Evolutionary conservation across 805 yeast genomes (phyloP).

Genomic region (Candida gorgasii): DNA sequence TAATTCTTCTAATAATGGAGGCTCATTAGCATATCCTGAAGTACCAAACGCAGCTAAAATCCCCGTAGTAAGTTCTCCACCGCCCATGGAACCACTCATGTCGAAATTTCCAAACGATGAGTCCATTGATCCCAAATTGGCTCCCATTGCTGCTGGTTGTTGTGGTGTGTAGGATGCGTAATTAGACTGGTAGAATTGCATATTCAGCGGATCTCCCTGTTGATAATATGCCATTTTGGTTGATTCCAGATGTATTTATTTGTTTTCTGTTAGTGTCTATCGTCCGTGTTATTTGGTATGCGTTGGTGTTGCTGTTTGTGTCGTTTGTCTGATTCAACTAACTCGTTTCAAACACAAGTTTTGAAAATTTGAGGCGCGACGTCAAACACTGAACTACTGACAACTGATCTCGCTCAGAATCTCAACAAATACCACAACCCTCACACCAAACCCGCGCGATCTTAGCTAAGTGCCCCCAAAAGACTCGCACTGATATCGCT

Average conservation of each 20-base stretch:
- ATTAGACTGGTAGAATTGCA: constrained; percentile 45
- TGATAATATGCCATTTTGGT: constrained; percentile 41
- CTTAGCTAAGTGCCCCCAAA: too few relatives aligned
- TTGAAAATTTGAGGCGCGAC: too few relatives aligned
- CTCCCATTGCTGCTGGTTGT: constrained; percentile 8
- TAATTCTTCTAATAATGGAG: constrained; percentile 86
- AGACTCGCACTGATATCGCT: too few relatives aligned
- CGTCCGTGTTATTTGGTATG: neutral
- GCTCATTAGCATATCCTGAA: constrained; percentile 92
- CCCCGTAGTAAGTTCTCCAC: constrained; percentile 64
- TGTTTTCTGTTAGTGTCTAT: neutral
- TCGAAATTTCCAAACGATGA: constrained; percentile 36
- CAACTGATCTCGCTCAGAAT: too few relatives aligned
- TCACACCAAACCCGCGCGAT: too few relatives aligned
- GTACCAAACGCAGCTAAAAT: constrained; percentile 90
- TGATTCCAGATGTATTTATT: too few relatives aligned
- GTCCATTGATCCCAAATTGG: constrained; percentile 9
- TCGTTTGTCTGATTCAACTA: too few relatives aligned
- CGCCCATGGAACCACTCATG: constrained; percentile 44
- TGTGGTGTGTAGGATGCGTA: constrained; percentile 19
- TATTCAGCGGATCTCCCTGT: constrained; percentile 30
- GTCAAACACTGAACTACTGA: too few relatives aligned
- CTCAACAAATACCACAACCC: too few relatives aligned
- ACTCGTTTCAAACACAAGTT: too few relatives aligned
- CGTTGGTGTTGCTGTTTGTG: neutral